These are phyloP conservation scores for Pulveroboletus sp. DNA, from an alignment of 768 basidiomycete genomes.

Conservation along the genomic window DNA sequence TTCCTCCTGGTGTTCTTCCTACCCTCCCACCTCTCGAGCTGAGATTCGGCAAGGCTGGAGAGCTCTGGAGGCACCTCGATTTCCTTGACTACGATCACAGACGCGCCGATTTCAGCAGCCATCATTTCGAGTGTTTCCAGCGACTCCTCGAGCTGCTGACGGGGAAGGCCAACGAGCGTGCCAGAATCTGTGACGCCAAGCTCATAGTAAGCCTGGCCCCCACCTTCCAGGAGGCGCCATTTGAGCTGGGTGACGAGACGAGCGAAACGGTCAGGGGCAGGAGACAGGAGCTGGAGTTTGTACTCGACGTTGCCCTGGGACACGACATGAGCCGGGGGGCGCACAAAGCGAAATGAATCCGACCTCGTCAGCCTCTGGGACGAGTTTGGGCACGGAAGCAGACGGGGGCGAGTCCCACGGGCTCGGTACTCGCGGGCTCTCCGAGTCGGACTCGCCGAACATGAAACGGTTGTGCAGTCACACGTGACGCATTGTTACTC, in stretches of 20 bases:
- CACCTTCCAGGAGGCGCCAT: conserved; percentile 86
- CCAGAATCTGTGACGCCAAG: conserved; percentile 85
- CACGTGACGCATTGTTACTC: conserved; percentile 22
- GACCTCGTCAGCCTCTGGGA: conserved; percentile 71
- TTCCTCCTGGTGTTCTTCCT: conserved; percentile 36
- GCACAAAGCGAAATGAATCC: conserved; percentile 6
- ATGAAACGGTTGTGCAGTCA: conserved; percentile 42
- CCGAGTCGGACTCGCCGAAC: conserved; percentile 82
- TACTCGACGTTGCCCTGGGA: conserved; percentile 86
- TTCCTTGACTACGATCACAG: conserved; percentile 87
- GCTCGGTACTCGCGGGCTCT: conserved; percentile 73
- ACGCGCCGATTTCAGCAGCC: conserved; percentile 91
- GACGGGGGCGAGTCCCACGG: conserved; percentile 75
- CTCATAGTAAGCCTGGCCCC: conserved; percentile 82
- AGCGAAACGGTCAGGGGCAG: conserved; percentile 69
- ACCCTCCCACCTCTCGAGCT: conserved; percentile 33
- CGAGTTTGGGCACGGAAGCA: conserved; percentile 51
- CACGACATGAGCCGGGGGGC: not conserved
- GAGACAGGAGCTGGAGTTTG: conserved; percentile 84
- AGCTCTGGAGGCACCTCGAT: conserved; percentile 68
- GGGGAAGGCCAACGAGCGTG: conserved; percentile 73
- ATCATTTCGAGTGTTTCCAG: conserved; percentile 88
- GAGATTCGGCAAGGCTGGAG: conserved; percentile 32
- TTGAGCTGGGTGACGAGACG: conserved; percentile 93
- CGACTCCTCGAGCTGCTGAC: conserved; percentile 71